A percentile compares a stretch with the other conserved stretches of the same genome.
Conservation (phyloP, 2,329 filamentous ascomycete genomes). For the Botrytis deweyae region DNA sequence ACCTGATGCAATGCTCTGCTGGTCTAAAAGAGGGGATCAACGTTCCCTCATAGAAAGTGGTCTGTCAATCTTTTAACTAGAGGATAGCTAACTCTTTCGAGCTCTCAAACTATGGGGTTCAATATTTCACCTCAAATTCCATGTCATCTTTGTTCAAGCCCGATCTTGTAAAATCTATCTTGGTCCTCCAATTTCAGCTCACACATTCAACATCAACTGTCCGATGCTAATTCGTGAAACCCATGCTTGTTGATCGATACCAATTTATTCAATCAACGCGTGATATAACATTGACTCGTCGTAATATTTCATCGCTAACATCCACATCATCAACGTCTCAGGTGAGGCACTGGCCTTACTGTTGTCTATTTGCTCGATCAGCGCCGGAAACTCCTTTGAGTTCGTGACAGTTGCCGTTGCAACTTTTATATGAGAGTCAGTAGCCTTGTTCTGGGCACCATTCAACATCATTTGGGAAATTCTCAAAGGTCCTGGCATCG, state of each 20-base stretch:
- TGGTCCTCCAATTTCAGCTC: background rate
- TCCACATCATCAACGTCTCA: background rate
- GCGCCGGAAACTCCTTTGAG: background rate
- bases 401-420: background rate
- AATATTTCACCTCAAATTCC: background rate
- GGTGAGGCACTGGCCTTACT: background rate
- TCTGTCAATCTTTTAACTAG: background rate
- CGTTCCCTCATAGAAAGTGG: background rate
- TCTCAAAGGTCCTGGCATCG: background rate
- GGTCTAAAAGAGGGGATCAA: background rate
- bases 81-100: background rate
- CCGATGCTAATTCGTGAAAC: background rate
- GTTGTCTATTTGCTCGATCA: background rate
- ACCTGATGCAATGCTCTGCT: background rate
- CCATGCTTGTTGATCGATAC: background rate
- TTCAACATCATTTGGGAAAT: constrained; percentile 2
- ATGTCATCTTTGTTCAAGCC: background rate
- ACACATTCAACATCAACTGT: background rate
- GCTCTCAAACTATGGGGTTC: background rate
- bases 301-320: background rate
- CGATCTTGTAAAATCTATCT: background rate
- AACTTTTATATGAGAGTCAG: background rate
- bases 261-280: background rate
- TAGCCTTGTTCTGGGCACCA: background rate
- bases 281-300: background rate